Evolutionary conservation across 345 rosid species (phyloP).

Genomic region (Brassica carinata): DNA sequence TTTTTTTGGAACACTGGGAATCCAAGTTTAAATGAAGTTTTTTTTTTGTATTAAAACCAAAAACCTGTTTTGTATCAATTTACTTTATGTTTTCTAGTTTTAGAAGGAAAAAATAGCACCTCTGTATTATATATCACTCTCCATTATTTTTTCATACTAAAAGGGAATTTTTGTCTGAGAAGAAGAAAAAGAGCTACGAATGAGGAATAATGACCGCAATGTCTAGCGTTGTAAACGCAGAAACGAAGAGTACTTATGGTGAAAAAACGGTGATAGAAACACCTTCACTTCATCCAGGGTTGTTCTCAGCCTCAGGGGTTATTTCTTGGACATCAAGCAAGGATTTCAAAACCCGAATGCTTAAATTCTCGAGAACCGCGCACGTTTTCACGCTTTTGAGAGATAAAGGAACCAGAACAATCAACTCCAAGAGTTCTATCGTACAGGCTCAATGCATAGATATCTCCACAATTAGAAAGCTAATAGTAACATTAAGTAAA

Average conservation of each 20-base stretch:
- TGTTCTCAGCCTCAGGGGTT: slow-evolving; percentile 55
- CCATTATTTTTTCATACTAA: too few relatives aligned
- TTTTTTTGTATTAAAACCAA: too few relatives aligned
- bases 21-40: too few relatives aligned
- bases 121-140: too few relatives aligned
- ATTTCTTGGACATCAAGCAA: slow-evolving; percentile 78
- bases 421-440: slow-evolving; percentile 46
- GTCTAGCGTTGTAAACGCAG: slow-evolving; percentile 50
- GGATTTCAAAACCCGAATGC: slow-evolving; percentile 63
- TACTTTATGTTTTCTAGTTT: too few relatives aligned
- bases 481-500: not conserved
- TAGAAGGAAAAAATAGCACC: too few relatives aligned
- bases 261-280: slow-evolving; percentile 69
- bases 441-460: not conserved
- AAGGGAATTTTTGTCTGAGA: slow-evolving; percentile 23
- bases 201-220: slow-evolving; percentile 91
- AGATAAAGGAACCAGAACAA: slow-evolving; percentile 67
- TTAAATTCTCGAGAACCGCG: slow-evolving; percentile 66
- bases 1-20: too few relatives aligned
- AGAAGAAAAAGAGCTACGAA: slow-evolving; percentile 62
- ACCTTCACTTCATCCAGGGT: slow-evolving; percentile 78
- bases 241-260: slow-evolving; percentile 45
- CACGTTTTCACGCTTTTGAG: slow-evolving; percentile 66
- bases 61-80: too few relatives aligned
- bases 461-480: too few relatives aligned